Evolutionary conservation across 495 filamentous ascomycete species (phyloP), one percentile per base, ranked within the genome.

Genomic region (Beverwykella pulmonaria): DNA sequence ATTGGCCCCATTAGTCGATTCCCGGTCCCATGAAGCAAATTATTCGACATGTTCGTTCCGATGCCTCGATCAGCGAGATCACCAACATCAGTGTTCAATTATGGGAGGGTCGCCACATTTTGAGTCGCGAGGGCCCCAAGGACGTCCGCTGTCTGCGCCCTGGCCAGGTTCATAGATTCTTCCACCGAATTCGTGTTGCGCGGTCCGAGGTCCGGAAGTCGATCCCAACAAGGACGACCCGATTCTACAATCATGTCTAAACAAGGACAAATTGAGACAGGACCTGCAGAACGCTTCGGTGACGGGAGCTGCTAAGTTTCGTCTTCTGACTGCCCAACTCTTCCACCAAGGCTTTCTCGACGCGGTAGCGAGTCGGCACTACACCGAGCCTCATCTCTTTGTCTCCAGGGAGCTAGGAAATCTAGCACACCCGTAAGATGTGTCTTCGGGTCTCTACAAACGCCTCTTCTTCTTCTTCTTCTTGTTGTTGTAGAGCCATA

Each of bases 151-250:
- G 8, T 26, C 48, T 61, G 26, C 59, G 59, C 12, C 46, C 49
- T 2, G 59, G 59, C 14, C 59, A 61, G 19, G 15, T 32, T 19
- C 59, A 61, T 27, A 19, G n/a, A 6, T 52, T 61, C 46, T 61
- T 53, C 59, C 8, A 39, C 2, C 5, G 34, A 1, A 30, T 61
- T 22, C 25, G 47, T 23, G 27, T 61, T 39, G 26, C 19, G 4
- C 59, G 25, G 9, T 61, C 59, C 9, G 9, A 50, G 22, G 53
- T 30, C 26, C 8, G 22, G 48, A 52, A 26, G 9, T 53, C 12
- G 46, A 50, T 30, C 59, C 36, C 7, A 14, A 61, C 20, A 34
- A 9, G 1, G 17, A 14, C 9, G 59, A 61, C 47, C 59, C 59
- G 8, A 34, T 61, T 19, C 46, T 32, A 15, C 14, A 2, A 19